Evolutionary conservation across 495 filamentous ascomycete genomes (phyloP), one percentile per base, ranked within the genome.

Genomic region (Lophiotrema nucula): DNA sequence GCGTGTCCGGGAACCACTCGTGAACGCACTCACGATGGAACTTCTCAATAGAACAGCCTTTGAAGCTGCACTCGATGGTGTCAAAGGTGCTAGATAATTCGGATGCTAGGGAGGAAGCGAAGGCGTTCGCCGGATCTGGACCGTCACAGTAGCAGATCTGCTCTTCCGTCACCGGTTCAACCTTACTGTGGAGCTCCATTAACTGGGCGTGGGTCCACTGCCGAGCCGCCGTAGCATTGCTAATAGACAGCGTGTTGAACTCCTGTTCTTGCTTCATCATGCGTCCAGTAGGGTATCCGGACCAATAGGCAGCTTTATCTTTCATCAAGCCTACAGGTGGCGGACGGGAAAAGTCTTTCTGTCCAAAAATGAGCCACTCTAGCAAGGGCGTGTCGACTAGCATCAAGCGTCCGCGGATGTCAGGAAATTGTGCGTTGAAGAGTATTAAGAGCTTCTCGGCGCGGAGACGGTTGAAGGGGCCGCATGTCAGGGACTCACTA

Each of bases 381-480:
- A 35, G 15, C 31, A 35, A 8, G 31, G 8, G 15, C 31, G 15
- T 8, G 31, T 35, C 31, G 19, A 53, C 35, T 3, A 53, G 10
- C 22, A 53, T 53, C 3, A 43, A 4, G 16, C 35, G 33, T 5
- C 50, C 50, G 12, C 27, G 19, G 13, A 25, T 31, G 35, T 16
- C 10, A 11, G 8, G 10, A 13, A 13, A 24, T 11, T 22, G 2
- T n/a, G n/a, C n/a, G 12, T 53, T 37, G 35, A 41, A 53, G 13
- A 27, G 6, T 18, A 8, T 16, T 5, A 53, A 22, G 8, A 53
- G 35, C 38, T 25, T 44, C 38, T 53, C 19, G n/a, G 35, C 50
- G 11, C 38, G 50, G 15, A 42, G 2, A 13, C 10, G 33, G 24
- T 53, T 53, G 50, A 43, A 53, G 19, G 50, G 50, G 10, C 50